phyloP scores from a whole-genome alignment of 2,329 filamentous ascomycete genomes.

The Teratosphaeria zuluensis region DNA sequence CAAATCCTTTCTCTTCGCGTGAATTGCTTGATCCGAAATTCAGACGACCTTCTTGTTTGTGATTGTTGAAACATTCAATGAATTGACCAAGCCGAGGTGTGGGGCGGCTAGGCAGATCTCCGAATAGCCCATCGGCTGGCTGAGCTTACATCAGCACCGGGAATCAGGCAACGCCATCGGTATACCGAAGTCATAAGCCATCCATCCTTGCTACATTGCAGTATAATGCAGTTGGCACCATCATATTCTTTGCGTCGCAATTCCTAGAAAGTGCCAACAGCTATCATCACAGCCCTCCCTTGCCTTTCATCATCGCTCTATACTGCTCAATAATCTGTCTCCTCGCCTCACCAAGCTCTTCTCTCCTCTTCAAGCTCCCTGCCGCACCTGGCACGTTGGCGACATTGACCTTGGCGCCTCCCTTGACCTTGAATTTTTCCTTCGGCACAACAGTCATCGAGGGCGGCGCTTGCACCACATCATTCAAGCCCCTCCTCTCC shows the following conservation, averaged over 20 bases:
- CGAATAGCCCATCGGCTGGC: too few species aligned
- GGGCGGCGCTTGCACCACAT: constrained; percentile 67
- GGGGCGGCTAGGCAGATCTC: too few species aligned
- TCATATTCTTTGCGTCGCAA: not conserved
- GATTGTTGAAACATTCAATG: too few species aligned
- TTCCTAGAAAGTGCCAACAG: not conserved
- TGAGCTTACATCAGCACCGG: too few species aligned
- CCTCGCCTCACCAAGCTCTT: constrained; percentile 61
- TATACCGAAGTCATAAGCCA: too few species aligned
- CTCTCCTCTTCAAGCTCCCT: constrained; percentile 61
- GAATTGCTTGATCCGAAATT: too few species aligned
- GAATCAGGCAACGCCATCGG: too few species aligned
- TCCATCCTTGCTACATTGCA: too few species aligned
- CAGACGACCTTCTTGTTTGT: too few species aligned
- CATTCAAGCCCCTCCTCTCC: constrained; percentile 34
- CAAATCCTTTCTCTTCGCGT: too few species aligned
- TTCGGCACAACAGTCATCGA: constrained; percentile 53
- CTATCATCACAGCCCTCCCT: constrained; percentile 2
- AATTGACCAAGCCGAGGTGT: too few species aligned
- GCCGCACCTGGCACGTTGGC: constrained; percentile 58
- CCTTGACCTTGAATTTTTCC: constrained; percentile 55
- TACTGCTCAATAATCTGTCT: constrained; percentile 65
- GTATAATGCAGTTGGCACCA: too few species aligned
- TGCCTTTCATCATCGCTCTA: constrained; percentile 51
- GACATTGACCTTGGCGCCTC: constrained; percentile 57